phyloP scores from a whole-genome alignment of 345 rosid genomes.

The Noccaea bulbosa region DNA sequence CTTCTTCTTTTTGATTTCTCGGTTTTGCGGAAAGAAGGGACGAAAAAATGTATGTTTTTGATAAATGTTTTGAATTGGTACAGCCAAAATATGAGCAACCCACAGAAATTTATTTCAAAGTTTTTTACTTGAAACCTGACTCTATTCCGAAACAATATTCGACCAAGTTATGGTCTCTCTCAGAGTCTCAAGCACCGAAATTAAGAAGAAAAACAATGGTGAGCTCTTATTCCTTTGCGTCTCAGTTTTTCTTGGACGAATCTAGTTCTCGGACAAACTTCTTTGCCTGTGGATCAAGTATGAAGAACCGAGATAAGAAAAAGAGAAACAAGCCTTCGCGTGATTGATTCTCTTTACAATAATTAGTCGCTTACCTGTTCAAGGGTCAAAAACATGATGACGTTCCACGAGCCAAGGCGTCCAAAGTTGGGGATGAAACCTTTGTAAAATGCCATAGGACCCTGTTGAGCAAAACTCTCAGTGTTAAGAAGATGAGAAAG shows the following conservation, averaged over 20 bases:
- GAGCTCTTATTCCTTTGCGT: constrained; percentile 35
- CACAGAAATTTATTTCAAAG: constrained; percentile 33
- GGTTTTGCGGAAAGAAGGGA: constrained; percentile 17
- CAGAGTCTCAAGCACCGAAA: not conserved
- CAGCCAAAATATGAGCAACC: constrained; percentile 28
- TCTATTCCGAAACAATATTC: constrained; percentile 27
- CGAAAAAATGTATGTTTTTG: constrained; percentile 6
- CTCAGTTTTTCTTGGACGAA: constrained; percentile 32
- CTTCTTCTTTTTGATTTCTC: constrained; percentile 21
- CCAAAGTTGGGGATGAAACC: constrained; percentile 96
- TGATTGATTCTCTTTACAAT: not conserved
- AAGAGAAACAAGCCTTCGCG: not conserved
- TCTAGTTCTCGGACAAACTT: constrained; percentile 45
- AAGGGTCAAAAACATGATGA: constrained; percentile 92
- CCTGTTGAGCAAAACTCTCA: constrained; percentile 51
- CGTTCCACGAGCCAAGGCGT: constrained; percentile 98
- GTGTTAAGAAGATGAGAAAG: constrained; percentile 7
- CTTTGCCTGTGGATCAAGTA: constrained; percentile 42
- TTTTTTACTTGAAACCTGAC: constrained; percentile 28
- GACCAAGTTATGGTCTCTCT: constrained; percentile 34
- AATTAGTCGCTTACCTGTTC: constrained; percentile 69
- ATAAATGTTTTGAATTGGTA: constrained; percentile 30
- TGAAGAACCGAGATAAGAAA: not conserved
- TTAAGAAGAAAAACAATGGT: constrained; percentile 28
- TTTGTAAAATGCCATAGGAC: constrained; percentile 85